These are phyloP conservation scores for Sarocladium strictum DNA, from an alignment of 2,329 filamentous ascomycete species.

Conservation along the genomic window DNA sequence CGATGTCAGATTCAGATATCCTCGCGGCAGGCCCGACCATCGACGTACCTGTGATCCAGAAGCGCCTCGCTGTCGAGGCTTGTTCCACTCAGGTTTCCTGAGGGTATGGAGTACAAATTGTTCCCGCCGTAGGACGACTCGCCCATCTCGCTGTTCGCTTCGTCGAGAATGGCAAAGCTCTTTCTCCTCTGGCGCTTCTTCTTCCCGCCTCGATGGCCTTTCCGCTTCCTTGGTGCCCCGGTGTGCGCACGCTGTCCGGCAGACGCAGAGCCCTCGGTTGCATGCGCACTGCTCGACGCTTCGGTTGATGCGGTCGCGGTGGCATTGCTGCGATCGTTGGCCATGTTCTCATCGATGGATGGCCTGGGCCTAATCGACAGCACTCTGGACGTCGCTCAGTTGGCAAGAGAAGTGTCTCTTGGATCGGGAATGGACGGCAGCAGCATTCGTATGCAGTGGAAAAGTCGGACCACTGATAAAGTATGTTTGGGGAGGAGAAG, in stretches of 20 bases:
- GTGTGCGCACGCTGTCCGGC: conserved; percentile 12
- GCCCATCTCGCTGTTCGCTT: conserved; percentile 35
- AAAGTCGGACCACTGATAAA: neutral
- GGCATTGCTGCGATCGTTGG: conserved; percentile 1
- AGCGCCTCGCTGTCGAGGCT: conserved; percentile 86
- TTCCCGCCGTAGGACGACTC: conserved; percentile 27
- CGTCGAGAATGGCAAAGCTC: conserved; percentile 66
- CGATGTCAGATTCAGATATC: conserved; percentile 10
- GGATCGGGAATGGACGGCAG: neutral
- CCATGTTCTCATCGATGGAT: neutral
- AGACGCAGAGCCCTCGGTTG: conserved; percentile 3
- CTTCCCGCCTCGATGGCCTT: conserved; percentile 70
- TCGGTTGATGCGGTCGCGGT: neutral
- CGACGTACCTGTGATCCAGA: conserved; percentile 71
- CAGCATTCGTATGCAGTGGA: neutral
- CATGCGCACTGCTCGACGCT: neutral
- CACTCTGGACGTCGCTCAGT: neutral
- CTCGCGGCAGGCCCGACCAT: neutral
- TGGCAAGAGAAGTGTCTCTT: neutral
- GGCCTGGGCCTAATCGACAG: neutral
- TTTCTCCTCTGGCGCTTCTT: conserved; percentile 71
- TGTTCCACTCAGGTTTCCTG: conserved; percentile 66
- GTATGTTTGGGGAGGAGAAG: neutral
- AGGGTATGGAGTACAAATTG: conserved; percentile 42
- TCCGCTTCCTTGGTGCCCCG: conserved; percentile 49